Evolutionary conservation across 2,329 filamentous ascomycete species (phyloP).

Genomic region (Aotearoamyces nothofagi): DNA sequence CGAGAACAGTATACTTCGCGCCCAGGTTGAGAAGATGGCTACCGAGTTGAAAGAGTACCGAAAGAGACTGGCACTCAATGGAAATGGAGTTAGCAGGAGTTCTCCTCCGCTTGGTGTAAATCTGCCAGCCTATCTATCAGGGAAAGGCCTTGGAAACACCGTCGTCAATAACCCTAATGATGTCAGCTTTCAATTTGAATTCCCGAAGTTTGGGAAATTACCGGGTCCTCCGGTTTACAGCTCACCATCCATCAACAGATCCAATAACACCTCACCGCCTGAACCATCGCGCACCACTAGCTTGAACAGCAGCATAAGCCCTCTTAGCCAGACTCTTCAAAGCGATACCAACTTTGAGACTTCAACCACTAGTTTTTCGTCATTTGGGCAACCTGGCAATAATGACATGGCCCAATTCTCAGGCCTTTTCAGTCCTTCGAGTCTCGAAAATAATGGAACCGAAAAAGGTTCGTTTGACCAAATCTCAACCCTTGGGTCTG

Average conservation of each 20-base stretch:
- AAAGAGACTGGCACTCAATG: constrained; percentile 56
- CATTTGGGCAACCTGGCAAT: too few species aligned
- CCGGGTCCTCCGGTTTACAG: neutral
- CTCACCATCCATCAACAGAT: neutral
- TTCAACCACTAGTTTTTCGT: too few species aligned
- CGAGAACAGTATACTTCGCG: constrained; percentile 70
- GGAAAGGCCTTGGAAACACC: constrained; percentile 29
- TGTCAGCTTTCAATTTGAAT: constrained; percentile 88
- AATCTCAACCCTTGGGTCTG: constrained; percentile 26
- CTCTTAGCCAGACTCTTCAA: too few species aligned
- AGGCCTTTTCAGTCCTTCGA: constrained; percentile 42
- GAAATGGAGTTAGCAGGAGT: constrained; percentile 6
- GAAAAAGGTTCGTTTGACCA: constrained; percentile 24
- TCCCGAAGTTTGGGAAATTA: constrained; percentile 74
- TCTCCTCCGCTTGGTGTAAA: constrained; percentile 8
- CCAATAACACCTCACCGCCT: neutral
- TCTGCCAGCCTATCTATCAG: constrained; percentile 19
- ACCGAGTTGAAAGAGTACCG: constrained; percentile 80
- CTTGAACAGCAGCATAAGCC: too few species aligned
- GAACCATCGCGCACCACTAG: too few species aligned
- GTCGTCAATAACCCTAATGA: constrained; percentile 47
- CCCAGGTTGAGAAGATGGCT: constrained; percentile 80
- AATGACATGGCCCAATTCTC: constrained; percentile 36
- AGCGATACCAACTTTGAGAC: too few species aligned
- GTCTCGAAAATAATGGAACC: constrained; percentile 29